Evolutionary conservation across 345 rosid genomes (phyloP), one percentile per base, ranked within the genome.

Genomic region (Kernera saxatilis): DNA sequence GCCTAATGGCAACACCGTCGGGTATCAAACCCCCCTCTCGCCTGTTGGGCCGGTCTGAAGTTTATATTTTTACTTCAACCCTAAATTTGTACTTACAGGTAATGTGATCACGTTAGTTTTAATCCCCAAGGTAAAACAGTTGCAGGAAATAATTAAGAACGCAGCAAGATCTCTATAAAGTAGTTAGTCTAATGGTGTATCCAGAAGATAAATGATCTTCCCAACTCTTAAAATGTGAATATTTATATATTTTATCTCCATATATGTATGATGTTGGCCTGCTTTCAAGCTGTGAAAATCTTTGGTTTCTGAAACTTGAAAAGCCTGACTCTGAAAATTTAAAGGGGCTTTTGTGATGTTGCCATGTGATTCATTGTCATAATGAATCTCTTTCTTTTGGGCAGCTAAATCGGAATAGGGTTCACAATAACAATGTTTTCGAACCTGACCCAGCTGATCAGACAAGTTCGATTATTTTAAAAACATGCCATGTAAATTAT

Each of bases 41-140:
- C 95, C 95, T 0, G 88, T 80, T 0, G 96, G 86, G 55, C 81
- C 86, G 83, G 93, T 88, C 72, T 90, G 78, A 68, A 84, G 83
- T 75, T 75, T 53, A 5, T 75, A 69, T 75, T 69, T 61, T 62
- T 69, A 61, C 74, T 75, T 69, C 70, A 69, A 53, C 36, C 74
- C 70, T 53, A 54, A 60, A 45, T n/a, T 69, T 68, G 60, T 60
- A 43, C 65, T 53, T 69, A 57, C 75, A 53, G 70, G 69, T 61
- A 61, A 30, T 12, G 65, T 75, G 70, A 53, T 43, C 56, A 46
- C 23, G 17, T 30, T 69, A 69, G 64, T 75, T 12, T 69, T 69
- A 62, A 75, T 64, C 51, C 51, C 63, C 45, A 68, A 53, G 63
- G 63, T 32, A 45, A 61, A 39, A 19, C 2, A 44, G 70, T 69